Base-by-base conservation (phyloP, 2,329 filamentous ascomycete genomes). In the Myriangium duriaei region DNA sequence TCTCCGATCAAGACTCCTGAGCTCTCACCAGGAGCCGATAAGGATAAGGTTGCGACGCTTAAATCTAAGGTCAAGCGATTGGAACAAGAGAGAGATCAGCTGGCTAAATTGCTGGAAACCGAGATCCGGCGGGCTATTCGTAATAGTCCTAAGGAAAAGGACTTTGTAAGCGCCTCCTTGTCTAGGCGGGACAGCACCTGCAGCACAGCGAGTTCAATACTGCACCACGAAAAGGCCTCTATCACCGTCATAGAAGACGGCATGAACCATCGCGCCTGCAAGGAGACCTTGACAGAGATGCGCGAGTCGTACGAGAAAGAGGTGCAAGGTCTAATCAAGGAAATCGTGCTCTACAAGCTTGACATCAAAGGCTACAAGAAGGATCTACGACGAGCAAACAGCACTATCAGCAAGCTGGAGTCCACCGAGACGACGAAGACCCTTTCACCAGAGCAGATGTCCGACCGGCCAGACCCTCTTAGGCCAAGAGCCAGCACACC, bases 291-390 rank as follows among this genome's bases (percentile, higher is more conserved):
- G 34, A 49, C 51, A 37, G 40, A 42, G 30, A 47, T 51, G 30
- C 34, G 51, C 5, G 36, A 51, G 32, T 42, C 51, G 24, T 52
- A 46, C 32, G 57, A 56, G 32, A 51, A 53, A 35, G 59, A 63
- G 38, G 56, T 64, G 10, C 55, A 59, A 17, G 58, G 61, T 42
- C 63, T 65, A 37, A 52, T 67, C 21, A 49, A 59, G n/a, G 64
- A 68, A 33, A 66, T 66, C 38, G 59, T 67, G 15, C 55, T 63
- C 34, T 67, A 65, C 52, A 68, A 67, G 46, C 56, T 67, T 18
- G 65, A 69, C 37, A 56, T 66, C 37, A 59, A 57, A 36, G 61
- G 61, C 11, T 68, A 66, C 50, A 64, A 60, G 45, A 56, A 58
- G 35, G 54, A 58, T 19, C 45, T 59, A 11, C 51, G 46, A 41